A percentile compares a stretch with the other conserved stretches of the same genome.
Evolutionary conservation across 495 filamentous ascomycete genomes (phyloP).

Genomic region (Collariella sp.): DNA sequence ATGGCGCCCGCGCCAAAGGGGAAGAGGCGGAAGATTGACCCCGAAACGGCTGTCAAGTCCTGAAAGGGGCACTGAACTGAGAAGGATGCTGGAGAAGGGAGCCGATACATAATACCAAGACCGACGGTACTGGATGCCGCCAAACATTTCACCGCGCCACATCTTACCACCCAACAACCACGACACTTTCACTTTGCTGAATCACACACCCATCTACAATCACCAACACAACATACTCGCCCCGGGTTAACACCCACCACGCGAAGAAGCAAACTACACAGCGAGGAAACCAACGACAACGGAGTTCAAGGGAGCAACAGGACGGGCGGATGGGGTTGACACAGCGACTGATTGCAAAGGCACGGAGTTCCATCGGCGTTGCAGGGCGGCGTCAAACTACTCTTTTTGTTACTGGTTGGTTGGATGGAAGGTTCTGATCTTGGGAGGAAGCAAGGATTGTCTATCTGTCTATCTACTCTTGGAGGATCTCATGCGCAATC

Average conservation of each 20-base stretch:
- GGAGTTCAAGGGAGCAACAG: neutral
- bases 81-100: neutral
- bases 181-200: neutral
- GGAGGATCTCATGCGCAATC: no score
- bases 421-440: no score
- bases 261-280: neutral
- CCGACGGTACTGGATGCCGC: neutral
- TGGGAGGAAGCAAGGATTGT: no score
- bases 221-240: neutral
- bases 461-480: no score
- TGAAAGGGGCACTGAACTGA: constrained; percentile 5
- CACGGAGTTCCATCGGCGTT: constrained; percentile 4
- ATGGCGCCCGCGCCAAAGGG: constrained; percentile 67
- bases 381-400: constrained; percentile 12
- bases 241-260: neutral
- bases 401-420: neutral
- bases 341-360: neutral
- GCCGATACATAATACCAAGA: neutral
- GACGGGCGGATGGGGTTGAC: neutral
- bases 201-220: neutral
- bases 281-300: neutral
- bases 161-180: neutral
- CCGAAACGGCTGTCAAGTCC: constrained; percentile 27
- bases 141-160: neutral
- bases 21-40: constrained; percentile 63